These are phyloP conservation scores for Neurospora hispaniola DNA, from an alignment of 495 filamentous ascomycete species.

Conservation along the genomic window DNA sequence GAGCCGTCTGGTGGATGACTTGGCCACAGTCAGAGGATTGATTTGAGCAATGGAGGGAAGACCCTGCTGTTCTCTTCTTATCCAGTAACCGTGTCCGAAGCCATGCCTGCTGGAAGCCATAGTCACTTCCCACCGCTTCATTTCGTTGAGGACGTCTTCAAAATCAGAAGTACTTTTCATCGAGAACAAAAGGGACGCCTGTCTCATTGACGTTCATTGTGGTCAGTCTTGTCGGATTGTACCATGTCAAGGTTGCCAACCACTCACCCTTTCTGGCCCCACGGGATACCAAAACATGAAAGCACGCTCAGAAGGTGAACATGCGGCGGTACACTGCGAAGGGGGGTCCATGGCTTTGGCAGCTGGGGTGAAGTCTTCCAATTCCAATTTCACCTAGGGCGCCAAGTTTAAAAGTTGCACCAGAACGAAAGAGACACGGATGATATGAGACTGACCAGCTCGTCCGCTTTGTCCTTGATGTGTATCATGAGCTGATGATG, in stretches of 20 bases:
- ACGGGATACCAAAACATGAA: slow-evolving; percentile 14
- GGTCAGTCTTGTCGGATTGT: not conserved
- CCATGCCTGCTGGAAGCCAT: slow-evolving; percentile 1
- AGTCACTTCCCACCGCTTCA: slow-evolving; percentile 5
- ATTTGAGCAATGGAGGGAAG: not conserved
- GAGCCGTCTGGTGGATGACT: not conserved
- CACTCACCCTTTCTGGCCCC: slow-evolving; percentile 1
- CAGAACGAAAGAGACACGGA: not conserved
- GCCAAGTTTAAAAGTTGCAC: not conserved
- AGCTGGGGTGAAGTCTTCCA: slow-evolving; percentile 8
- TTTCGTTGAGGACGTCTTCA: slow-evolving; percentile 6
- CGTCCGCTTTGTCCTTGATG: slow-evolving; percentile 24
- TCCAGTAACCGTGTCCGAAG: not conserved
- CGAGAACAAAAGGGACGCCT: slow-evolving; percentile 6
- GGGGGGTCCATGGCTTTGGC: not conserved
- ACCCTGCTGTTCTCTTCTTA: not conserved
- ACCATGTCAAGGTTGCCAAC: not conserved
- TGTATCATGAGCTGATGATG: slow-evolving; percentile 21
- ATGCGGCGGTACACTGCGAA: slow-evolving; percentile 5
- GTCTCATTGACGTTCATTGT: not conserved
- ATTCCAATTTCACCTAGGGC: slow-evolving; percentile 11
- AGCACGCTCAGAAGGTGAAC: not conserved
- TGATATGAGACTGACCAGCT: slow-evolving; percentile 13
- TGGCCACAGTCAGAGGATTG: not conserved
- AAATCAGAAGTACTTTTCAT: slow-evolving; percentile 10